Conservation (phyloP, 345 rosid species). For the Leavenworthia alabamica region DNA sequence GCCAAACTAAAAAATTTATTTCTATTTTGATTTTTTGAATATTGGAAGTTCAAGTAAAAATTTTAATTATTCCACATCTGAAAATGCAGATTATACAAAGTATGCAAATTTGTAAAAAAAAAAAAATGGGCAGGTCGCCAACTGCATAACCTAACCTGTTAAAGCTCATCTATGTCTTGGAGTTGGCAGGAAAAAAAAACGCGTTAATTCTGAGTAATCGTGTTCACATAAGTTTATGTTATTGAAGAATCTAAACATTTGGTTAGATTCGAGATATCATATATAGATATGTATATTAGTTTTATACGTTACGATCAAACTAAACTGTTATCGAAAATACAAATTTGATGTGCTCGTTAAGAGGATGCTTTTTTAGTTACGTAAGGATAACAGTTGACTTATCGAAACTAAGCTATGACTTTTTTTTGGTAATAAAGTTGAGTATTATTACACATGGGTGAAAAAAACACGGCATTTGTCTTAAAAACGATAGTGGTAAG, state of each 20-base stretch:
- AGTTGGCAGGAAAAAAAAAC: constrained; percentile 18
- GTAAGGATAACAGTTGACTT: neutral
- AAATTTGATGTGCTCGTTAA: neutral
- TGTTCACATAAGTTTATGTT: constrained; percentile 18
- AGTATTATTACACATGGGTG: neutral
- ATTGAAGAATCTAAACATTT: neutral
- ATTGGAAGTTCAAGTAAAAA: too few relatives aligned
- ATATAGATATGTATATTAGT: too few relatives aligned
- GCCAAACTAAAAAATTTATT: too few relatives aligned
- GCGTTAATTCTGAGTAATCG: neutral
- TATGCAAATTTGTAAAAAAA: neutral
- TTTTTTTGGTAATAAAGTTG: neutral
- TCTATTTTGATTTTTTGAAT: too few relatives aligned
- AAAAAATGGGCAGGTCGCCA: constrained; percentile 29
- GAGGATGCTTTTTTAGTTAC: neutral
- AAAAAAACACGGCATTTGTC: neutral
- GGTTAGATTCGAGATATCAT: neutral
- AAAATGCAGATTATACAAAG: too few relatives aligned
- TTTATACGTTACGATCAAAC: neutral
- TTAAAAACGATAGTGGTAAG: neutral
- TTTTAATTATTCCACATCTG: too few relatives aligned
- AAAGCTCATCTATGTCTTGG: constrained; percentile 11
- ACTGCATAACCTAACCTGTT: constrained; percentile 28
- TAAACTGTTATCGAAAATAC: neutral
- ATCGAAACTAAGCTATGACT: neutral